phyloP scores from a whole-genome alignment of 148 eudicot species.

The Chenopodium formosanum region DNA sequence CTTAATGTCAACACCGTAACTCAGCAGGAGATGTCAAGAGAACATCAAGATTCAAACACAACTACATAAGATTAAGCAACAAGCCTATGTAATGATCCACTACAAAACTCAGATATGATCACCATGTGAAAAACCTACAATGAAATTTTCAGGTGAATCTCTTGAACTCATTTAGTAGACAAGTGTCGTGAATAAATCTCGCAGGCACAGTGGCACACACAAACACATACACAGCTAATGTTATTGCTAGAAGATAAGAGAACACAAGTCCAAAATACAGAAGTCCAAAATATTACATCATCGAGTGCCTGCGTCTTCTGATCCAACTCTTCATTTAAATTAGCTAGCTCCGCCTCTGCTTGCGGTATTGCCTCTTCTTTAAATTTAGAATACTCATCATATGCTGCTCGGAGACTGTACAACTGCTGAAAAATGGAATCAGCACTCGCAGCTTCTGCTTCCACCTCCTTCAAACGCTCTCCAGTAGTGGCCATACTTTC shows the following conservation, averaged over 20 bases:
- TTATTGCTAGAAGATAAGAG: conserved; percentile 13
- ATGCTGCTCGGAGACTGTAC: conserved; percentile 70
- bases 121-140: not conserved
- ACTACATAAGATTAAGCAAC: not conserved
- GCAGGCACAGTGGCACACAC: not conserved
- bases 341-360: conserved; percentile 56
- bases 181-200: not conserved
- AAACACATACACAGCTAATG: not conserved
- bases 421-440: conserved; percentile 77
- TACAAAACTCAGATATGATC: not conserved
- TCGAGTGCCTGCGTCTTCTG: conserved; percentile 70
- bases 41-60: not conserved
- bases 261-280: conserved; percentile 7
- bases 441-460: conserved; percentile 44
- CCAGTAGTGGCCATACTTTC: conserved; percentile 47
- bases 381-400: conserved; percentile 76
- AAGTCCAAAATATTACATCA: conserved; percentile 65
- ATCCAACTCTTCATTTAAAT: conserved; percentile 76
- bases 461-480: conserved; percentile 49
- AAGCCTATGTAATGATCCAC: not conserved
- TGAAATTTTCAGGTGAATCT: not conserved
- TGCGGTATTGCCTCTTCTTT: conserved; percentile 70
- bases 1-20: not conserved
- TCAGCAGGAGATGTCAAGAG: not conserved
- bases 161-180: not conserved